These are phyloP conservation scores for Paraphoma chrysanthemicola DNA, from an alignment of 2,329 filamentous ascomycete genomes.

Conservation along the genomic window DNA sequence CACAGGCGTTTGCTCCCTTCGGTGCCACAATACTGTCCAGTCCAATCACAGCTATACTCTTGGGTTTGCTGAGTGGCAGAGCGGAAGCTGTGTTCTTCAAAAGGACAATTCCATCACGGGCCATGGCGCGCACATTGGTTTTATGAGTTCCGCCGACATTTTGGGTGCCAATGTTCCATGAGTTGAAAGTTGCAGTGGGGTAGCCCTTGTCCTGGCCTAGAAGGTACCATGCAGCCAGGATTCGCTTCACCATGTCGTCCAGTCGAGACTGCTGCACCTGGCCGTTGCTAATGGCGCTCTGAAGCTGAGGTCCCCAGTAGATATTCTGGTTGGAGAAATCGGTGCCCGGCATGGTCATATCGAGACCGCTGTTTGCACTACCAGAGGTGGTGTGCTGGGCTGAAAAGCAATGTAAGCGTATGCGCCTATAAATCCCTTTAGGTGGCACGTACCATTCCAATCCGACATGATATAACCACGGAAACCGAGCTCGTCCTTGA, in stretches of 20 bases:
- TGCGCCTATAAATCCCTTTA: background rate
- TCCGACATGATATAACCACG: conserved; percentile 55
- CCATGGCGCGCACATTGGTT: conserved; percentile 49
- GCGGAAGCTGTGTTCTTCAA: conserved; percentile 70
- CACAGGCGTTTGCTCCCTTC: conserved; percentile 79
- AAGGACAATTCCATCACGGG: conserved; percentile 57
- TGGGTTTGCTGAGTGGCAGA: conserved; percentile 72
- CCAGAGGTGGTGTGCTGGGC: conserved; percentile 55
- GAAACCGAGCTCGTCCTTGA: conserved; percentile 62
- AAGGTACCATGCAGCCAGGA: conserved; percentile 59
- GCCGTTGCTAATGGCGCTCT: conserved; percentile 60
- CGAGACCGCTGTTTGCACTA: conserved; percentile 55
- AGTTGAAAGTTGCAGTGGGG: conserved; percentile 54
- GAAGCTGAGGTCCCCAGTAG: conserved; percentile 64
- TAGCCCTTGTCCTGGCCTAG: conserved; percentile 56
- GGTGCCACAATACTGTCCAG: conserved; percentile 81
- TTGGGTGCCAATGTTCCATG: conserved; percentile 51
- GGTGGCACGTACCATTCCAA: conserved; percentile 43
- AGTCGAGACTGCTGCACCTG: conserved; percentile 46
- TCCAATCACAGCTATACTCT: conserved; percentile 71
- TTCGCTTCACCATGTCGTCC: conserved; percentile 53
- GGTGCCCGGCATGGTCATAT: conserved; percentile 65
- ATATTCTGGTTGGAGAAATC: conserved; percentile 51
- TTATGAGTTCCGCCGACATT: conserved; percentile 52
- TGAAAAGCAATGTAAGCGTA: conserved; percentile 1